phyloP scores from a whole-genome alignment of 495 filamentous ascomycete species.

The Immersiella caudata region DNA sequence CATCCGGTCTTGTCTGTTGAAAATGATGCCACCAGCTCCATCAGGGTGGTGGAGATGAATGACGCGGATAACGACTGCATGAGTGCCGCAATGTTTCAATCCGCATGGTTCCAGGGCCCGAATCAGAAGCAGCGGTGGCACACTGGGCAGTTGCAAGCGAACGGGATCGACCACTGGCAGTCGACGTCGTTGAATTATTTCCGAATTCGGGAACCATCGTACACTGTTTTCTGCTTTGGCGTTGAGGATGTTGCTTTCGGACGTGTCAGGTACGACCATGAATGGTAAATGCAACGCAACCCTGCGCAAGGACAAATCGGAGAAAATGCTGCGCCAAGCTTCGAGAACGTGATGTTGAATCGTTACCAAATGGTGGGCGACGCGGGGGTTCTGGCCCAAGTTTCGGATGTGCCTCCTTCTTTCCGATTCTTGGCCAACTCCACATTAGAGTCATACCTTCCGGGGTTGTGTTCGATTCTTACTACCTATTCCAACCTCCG shows the following conservation, averaged over 20 bases:
- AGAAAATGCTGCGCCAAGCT: constrained; percentile 13
- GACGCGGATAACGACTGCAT: neutral
- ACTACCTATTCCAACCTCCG: neutral
- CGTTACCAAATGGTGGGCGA: neutral
- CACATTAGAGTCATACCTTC: neutral
- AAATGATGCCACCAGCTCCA: neutral
- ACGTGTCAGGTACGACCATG: neutral
- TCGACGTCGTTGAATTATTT: neutral
- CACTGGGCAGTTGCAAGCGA: no score
- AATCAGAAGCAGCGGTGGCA: no score
- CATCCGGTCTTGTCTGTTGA: neutral
- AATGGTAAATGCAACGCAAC: constrained; percentile 2
- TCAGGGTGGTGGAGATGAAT: neutral
- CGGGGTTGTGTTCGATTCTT: neutral
- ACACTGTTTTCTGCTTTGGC: neutral
- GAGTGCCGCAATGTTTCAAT: neutral
- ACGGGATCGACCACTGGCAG: neutral
- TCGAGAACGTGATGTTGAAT: neutral
- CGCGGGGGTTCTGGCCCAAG: neutral
- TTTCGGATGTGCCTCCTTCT: constrained; percentile 19
- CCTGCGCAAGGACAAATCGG: neutral
- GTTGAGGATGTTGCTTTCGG: neutral
- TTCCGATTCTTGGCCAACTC: constrained; percentile 3
- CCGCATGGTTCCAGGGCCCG: neutral
- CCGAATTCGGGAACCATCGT: neutral